Conservation (phyloP, 2,329 filamentous ascomycete species). For the Aspergillus sp. region DNA sequence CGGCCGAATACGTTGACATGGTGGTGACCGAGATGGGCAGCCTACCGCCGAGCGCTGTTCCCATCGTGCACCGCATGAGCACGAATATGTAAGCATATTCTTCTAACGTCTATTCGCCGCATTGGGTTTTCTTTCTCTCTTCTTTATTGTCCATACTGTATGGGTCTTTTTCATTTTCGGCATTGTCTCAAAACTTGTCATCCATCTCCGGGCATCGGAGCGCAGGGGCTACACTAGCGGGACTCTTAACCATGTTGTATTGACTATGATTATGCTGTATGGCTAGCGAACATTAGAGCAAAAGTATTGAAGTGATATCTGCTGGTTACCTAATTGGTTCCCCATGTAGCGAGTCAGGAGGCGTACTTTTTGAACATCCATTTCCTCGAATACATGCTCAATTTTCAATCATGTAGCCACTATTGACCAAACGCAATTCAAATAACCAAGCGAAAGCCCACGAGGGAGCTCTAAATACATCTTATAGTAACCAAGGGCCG, state of each 20-base stretch:
- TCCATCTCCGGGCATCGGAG: neutral
- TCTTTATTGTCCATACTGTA: neutral
- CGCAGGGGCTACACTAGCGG: neutral
- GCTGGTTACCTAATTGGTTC: neutral
- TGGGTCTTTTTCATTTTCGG: neutral
- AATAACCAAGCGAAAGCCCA: too few species aligned
- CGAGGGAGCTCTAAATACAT: too few species aligned
- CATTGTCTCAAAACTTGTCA: neutral
- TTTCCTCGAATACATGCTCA: too few species aligned
- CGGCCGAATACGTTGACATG: constrained; percentile 79
- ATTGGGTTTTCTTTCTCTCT: neutral
- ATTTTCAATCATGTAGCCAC: too few species aligned
- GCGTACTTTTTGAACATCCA: too few species aligned
- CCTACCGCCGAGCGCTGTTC: constrained; percentile 81
- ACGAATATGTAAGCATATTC: constrained; percentile 33
- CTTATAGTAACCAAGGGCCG: too few species aligned
- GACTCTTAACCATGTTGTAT: neutral
- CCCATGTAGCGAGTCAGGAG: too few species aligned
- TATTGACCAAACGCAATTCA: too few species aligned
- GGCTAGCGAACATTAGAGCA: constrained; percentile 11
- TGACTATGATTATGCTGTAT: constrained; percentile 11
- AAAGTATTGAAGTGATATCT: constrained; percentile 1
- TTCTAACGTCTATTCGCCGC: neutral
- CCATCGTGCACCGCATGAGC: constrained; percentile 66
- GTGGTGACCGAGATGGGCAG: constrained; percentile 90